Base-by-base conservation (phyloP, 176 grass and related monocot genomes). In the bread wheat (Triticum aestivum) region DNA sequence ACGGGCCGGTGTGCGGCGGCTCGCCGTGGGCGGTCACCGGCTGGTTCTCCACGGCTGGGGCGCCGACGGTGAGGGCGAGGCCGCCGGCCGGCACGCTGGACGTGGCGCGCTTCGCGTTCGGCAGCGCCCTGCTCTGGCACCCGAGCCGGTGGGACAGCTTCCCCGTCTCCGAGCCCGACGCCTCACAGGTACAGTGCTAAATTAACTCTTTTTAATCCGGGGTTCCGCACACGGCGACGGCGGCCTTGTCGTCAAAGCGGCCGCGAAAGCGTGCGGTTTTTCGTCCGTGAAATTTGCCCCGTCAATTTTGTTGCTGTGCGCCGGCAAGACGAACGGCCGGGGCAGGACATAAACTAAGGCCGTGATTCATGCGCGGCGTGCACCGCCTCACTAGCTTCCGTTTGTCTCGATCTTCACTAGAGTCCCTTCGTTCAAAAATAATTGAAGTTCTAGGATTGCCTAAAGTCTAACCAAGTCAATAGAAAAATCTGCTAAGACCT, bases 131-230 rank as follows among this genome's bases (percentile, higher is more conserved):
- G 47, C 74, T 77, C 47, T 77, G 74, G 74, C 26, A 77, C 74
- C 82, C 89, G 3, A 29, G 82, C 17, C 85, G 93, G 3, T 89
- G 91, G 91, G 89, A 92, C 64, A 87, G 85, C 35, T 87, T 87
- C 80, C 94, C 94, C 24, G 87, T 83, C 65, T 78, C 84, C 30
- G 78, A 91, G 73, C 94, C 94, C 6, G 94, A 96, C 74, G 85
- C 69, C 12, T 93, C 94, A 1, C 85, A 92, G 93, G 73, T 75
- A n/a, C 18, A 8, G 7, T 21, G 0, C 54, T 21, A 0, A 58
- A 58, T 7, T 20, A 21, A 2, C 2, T 32, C 7, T 26, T 49
- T 47, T 74, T 49, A 15, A 0, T 49, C 72, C 3, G 44, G 3
- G 0, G 29, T 20, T 32, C 14, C 42, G 13, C 42, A 4, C 72